Evolutionary conservation across 495 filamentous ascomycete genomes (phyloP), one percentile per base, ranked within the genome.

Genomic region (Melanomma pulvis-pyrius): DNA sequence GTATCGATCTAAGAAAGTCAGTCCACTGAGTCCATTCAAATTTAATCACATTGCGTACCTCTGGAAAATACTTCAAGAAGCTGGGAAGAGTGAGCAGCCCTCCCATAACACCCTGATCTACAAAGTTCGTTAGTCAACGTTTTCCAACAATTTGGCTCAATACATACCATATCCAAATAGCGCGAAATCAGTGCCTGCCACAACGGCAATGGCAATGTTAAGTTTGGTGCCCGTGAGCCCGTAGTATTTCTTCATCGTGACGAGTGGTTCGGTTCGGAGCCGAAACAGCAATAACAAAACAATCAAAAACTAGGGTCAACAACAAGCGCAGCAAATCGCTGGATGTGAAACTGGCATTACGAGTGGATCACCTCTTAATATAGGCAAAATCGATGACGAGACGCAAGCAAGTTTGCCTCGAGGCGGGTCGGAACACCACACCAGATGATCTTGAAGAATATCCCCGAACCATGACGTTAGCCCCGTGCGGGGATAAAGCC

Each of bases 131-230:
- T 19, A 66, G 54, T 22, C 44, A 11, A 2, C 6, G 30, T 48
- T 24, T 44, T 7, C 8, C 15, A 13, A 49, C 41, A 19, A 22
- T 1, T 7, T 29, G 21, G 17, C 24, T 21, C 22, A 26, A 32
- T 22, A 61, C 58, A 60, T 39, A 63, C 67, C 74, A 68, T 76
- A 76, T 22, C 74, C 74, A 39, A 76, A 76, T 5, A 76, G 61
- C 1, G 71, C 74, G 70, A 92, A 92, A 74, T 90, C 88, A 68
- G 87, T 83, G 68, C 88, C 88, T 50, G 88, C 88, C 53, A 91
- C 81, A 11, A 87, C 69, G 44, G 86, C 86, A 59, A 92, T 86
- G 57, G 86, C 87, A 65, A 87, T 78, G 66, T 90, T 88, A 36
- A 92, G 82, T 74, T 79, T 79, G 41, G 79, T 75, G 79, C 89